A percentile compares a stretch with the other conserved stretches of the same genome.
These are phyloP conservation scores for Trichoderma reesei DNA, from an alignment of 495 filamentous ascomycete species.

Conservation along the genomic window DNA sequence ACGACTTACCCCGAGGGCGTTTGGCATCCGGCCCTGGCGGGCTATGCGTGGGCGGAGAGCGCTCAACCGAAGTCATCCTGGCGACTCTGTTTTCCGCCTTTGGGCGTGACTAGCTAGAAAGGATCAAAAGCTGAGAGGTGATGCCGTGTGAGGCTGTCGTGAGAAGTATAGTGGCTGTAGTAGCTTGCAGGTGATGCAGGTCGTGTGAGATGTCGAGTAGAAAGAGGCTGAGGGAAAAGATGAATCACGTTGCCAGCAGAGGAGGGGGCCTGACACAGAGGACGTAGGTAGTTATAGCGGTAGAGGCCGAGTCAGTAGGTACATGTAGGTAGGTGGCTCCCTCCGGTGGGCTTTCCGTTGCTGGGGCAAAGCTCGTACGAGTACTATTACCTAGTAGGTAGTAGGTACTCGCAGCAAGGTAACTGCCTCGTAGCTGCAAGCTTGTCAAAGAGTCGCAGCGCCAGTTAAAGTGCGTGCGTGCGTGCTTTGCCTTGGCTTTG, in stretches of 20 bases:
- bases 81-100: not conserved
- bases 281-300: no score
- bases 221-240: not conserved
- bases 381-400: no score
- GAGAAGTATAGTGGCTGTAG: not conserved
- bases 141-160: not conserved
- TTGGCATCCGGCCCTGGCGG: slow-evolving; percentile 40
- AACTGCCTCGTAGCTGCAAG: no score
- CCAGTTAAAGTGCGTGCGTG: no score
- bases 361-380: no score
- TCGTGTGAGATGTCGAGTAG: not conserved
- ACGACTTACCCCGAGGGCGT: slow-evolving; percentile 65
- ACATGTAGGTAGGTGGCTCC: no score
- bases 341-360: no score
- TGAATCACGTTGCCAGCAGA: not conserved
- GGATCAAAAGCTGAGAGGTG: not conserved
- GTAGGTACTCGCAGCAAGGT: no score
- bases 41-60: slow-evolving; percentile 26
- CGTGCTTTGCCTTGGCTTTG: no score
- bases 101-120: not conserved
- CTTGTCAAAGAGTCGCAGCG: no score
- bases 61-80: slow-evolving; percentile 30
- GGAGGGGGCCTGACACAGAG: no score
- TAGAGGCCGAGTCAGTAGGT: no score
- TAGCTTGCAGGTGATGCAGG: slow-evolving; percentile 4